phyloP scores from a whole-genome alignment of 495 filamentous ascomycete species.

The Apiosordaria backusii region DNA sequence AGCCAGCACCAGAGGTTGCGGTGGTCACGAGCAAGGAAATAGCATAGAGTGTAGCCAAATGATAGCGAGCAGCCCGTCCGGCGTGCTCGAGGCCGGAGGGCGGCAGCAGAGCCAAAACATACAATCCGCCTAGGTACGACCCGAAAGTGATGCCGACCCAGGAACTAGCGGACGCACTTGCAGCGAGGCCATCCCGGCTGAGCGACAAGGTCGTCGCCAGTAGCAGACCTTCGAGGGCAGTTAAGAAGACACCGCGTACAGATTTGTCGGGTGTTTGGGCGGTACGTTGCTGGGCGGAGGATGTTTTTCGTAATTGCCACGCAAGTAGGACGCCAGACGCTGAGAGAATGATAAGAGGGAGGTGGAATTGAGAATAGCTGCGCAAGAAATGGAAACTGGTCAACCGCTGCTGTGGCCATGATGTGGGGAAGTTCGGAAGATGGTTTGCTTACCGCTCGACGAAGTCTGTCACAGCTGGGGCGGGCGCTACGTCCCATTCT shows the following conservation, averaged over 20 bases:
- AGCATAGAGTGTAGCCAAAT: not conserved
- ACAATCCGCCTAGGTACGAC: slow-evolving; percentile 1
- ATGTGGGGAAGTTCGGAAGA: not conserved
- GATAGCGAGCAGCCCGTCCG: not conserved
- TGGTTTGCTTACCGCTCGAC: slow-evolving; percentile 7
- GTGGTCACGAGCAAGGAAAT: not conserved
- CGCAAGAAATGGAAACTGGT: slow-evolving; percentile 7
- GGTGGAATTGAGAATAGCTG: slow-evolving; percentile 9
- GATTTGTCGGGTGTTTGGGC: not conserved
- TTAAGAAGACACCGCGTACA: not conserved
- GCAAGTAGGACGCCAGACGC: not conserved
- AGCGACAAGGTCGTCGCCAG: not conserved
- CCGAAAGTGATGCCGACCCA: not conserved
- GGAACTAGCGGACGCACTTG: not conserved
- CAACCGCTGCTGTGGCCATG: not conserved
- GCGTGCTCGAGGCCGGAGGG: not conserved
- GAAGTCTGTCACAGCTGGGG: not conserved
- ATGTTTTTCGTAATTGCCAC: not conserved
- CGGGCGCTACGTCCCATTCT: not conserved
- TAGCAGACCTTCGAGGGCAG: not conserved
- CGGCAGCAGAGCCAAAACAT: not conserved
- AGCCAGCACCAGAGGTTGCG: not conserved
- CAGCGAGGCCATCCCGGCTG: not conserved
- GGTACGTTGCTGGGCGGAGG: not conserved
- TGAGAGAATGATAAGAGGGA: slow-evolving; percentile 5